phyloP scores from a whole-genome alignment of 805 yeast genomes.

The Candida tammaniensis region DNA sequence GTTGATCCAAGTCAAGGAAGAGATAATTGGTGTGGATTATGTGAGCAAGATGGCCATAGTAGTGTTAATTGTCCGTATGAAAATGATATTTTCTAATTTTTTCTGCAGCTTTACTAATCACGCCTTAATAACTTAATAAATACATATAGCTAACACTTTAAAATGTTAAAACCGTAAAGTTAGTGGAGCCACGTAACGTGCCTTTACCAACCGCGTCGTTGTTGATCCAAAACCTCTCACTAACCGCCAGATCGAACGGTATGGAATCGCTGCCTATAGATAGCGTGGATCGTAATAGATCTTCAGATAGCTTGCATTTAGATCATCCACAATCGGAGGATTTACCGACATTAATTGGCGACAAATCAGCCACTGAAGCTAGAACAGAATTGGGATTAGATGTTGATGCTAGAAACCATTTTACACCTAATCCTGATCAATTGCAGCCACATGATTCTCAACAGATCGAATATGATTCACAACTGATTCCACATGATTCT shows the following conservation, averaged over 20 bases:
- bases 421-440: conserved; percentile 8
- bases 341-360: conserved; percentile 12
- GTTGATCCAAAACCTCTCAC: too few relatives aligned
- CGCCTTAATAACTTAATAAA: too few relatives aligned
- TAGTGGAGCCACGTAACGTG: too few relatives aligned
- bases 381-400: conserved; percentile 8
- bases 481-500: too few relatives aligned
- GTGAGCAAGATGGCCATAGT: conserved; percentile 88
- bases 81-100: conserved; percentile 46
- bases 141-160: too few relatives aligned
- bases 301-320: too few relatives aligned
- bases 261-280: too few relatives aligned
- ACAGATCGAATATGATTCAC: neutral
- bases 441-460: conserved; percentile 2
- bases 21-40: conserved; percentile 84
- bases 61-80: conserved; percentile 88
- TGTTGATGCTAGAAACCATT: conserved; percentile 1
- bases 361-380: conserved; percentile 8
- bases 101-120: neutral
- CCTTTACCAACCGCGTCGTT: too few relatives aligned
- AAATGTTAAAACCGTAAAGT: too few relatives aligned
- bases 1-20: conserved; percentile 75
- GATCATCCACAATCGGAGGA: too few relatives aligned
- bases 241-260: too few relatives aligned
- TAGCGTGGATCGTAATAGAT: too few relatives aligned